A percentile compares a stretch with the other conserved stretches of the same genome.
phyloP scores from a whole-genome alignment of 208 protist genomes.

The Spongospora subterranea region DNA sequence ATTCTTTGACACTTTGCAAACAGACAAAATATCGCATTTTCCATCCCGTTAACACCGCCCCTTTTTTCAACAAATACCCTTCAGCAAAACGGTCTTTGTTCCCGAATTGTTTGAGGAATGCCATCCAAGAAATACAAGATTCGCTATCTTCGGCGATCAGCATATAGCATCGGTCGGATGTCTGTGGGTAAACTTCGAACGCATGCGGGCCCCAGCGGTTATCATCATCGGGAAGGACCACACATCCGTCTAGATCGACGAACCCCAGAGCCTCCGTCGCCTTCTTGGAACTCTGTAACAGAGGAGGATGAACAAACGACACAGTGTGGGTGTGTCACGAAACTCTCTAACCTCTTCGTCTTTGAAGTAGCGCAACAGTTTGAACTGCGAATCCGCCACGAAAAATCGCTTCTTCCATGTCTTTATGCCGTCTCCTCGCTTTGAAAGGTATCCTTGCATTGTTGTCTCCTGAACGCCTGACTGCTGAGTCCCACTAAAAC shows the following conservation, averaged over 20 bases:
- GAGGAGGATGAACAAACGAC: background rate
- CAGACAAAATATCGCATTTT: slow-evolving; percentile 45
- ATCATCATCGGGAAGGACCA: background rate
- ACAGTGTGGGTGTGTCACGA: background rate
- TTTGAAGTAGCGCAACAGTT: slow-evolving; percentile 45
- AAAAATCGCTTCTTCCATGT: slow-evolving; percentile 45
- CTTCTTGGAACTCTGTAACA: background rate
- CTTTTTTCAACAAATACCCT: slow-evolving; percentile 53
- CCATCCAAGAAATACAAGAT: background rate
- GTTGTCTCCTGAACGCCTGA: background rate
- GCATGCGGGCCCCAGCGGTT: background rate
- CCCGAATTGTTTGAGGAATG: slow-evolving; percentile 38
- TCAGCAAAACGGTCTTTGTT: slow-evolving; percentile 30
- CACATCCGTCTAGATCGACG: slow-evolving; percentile 43
- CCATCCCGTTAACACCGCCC: slow-evolving; percentile 1
- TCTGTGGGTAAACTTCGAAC: slow-evolving; percentile 39
- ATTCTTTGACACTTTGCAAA: slow-evolving; percentile 28
- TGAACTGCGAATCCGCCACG: slow-evolving; percentile 2
- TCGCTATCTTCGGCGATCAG: slow-evolving; percentile 22
- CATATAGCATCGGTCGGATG: slow-evolving; percentile 38
- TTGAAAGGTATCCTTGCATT: slow-evolving; percentile 50
- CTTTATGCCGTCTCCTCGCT: slow-evolving; percentile 45
- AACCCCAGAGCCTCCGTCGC: slow-evolving; percentile 25
- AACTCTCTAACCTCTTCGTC: slow-evolving; percentile 29
- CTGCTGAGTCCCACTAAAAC: background rate